Evolutionary conservation across 371 early-diverging fungal species (phyloP).

Genomic region (Smittium mucronatum): DNA sequence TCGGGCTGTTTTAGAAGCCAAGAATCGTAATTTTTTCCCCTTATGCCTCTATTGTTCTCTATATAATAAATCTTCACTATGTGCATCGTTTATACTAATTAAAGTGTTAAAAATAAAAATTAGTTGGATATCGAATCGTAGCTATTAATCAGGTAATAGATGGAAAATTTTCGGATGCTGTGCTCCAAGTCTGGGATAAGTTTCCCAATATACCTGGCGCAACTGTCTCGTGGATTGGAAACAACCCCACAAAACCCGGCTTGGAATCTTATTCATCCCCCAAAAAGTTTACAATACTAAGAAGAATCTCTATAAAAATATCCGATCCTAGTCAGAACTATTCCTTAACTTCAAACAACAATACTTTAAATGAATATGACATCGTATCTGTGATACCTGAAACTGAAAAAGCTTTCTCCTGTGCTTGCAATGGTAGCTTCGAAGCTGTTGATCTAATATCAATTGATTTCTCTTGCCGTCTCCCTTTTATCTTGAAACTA

Average conservation of each 20-base stretch:
- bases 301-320: conserved; percentile 27
- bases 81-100: too few species aligned
- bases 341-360: conserved; percentile 34
- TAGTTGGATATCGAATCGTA: conserved; percentile 49
- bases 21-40: background rate
- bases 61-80: background rate
- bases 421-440: conserved; percentile 52
- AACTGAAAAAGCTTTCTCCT: conserved; percentile 58
- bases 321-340: conserved; percentile 38
- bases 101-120: too few species aligned
- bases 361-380: conserved; percentile 48
- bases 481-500: conserved; percentile 59
- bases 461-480: conserved; percentile 56
- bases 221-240: background rate
- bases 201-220: background rate
- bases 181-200: background rate
- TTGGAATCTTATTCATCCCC: background rate
- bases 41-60: background rate
- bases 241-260: background rate
- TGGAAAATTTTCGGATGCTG: conserved; percentile 33
- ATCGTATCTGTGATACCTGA: conserved; percentile 72
- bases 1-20: background rate
- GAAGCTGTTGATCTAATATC: conserved; percentile 77
- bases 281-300: conserved; percentile 15
- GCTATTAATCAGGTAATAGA: conserved; percentile 53